Conservation (phyloP, 2,329 filamentous ascomycete genomes). For the Emmonsiellopsis sp. region DNA sequence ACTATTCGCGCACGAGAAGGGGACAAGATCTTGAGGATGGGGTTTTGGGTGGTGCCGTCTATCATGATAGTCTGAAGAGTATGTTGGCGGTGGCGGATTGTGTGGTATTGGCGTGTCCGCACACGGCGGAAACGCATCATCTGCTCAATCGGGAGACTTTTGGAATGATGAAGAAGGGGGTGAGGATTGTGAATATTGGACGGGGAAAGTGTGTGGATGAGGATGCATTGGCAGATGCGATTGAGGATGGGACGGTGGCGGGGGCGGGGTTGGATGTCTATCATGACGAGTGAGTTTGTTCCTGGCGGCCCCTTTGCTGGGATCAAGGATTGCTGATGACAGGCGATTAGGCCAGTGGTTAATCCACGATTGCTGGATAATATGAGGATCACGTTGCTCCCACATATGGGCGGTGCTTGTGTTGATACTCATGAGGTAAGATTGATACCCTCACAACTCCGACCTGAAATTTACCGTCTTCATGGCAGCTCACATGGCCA, state of each 20-base stretch:
- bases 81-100: constrained; percentile 11
- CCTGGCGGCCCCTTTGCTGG: not conserved
- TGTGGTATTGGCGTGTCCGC: constrained; percentile 12
- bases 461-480: no score
- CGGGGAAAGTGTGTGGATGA: constrained; percentile 68
- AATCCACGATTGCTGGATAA: constrained; percentile 11
- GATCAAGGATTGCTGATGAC: not conserved
- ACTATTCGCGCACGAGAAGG: constrained; percentile 9
- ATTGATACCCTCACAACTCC: not conserved
- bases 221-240: constrained; percentile 58
- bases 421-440: constrained; percentile 9
- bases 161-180: constrained; percentile 58
- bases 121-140: constrained; percentile 51
- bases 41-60: constrained; percentile 8
- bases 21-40: constrained; percentile 1
- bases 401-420: constrained; percentile 11
- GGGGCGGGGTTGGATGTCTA: constrained; percentile 66
- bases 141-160: constrained; percentile 60
- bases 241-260: constrained; percentile 54
- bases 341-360: constrained; percentile 7
- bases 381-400: constrained; percentile 11
- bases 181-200: constrained; percentile 67
- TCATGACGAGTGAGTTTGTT: constrained; percentile 48
- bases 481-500: no score
- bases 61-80: constrained; percentile 8